These are phyloP conservation scores for Bretziella fagacearum DNA, from an alignment of 2,329 filamentous ascomycete species.

Conservation along the genomic window DNA sequence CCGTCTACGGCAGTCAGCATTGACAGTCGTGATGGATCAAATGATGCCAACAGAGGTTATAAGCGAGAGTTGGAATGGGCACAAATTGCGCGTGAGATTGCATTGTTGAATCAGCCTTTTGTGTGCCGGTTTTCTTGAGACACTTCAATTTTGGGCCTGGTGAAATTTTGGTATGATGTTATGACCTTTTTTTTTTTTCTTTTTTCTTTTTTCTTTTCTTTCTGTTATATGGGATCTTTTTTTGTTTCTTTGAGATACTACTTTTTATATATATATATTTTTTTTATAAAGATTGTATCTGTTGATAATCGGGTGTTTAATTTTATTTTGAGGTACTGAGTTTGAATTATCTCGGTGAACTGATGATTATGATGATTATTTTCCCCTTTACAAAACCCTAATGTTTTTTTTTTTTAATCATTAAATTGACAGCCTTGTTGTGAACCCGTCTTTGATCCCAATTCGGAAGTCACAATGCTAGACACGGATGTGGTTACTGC, in stretches of 20 bases:
- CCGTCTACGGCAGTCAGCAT: neutral
- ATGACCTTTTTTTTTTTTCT: neutral
- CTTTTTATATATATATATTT: too few species aligned
- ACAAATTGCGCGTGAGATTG: constrained; percentile 75
- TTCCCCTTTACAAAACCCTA: neutral
- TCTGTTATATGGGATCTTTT: too few species aligned
- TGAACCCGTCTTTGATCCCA: too few species aligned
- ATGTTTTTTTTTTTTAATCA: neutral
- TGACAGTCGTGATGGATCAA: neutral
- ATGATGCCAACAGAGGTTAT: neutral
- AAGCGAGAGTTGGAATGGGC: constrained; percentile 75
- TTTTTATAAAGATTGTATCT: too few species aligned
- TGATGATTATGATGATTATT: neutral
- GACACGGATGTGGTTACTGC: too few species aligned
- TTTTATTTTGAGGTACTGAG: neutral
- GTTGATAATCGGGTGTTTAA: neutral
- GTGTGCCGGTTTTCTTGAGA: constrained; percentile 14
- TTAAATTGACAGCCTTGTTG: neutral
- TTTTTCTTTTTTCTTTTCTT: neutral
- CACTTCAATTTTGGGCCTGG: too few species aligned
- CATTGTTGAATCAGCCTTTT: constrained; percentile 90
- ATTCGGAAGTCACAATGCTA: too few species aligned
- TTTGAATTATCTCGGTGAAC: neutral
- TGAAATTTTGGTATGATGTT: neutral
- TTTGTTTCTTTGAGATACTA: constrained; percentile 1